Conservation (phyloP, 148 eudicot species). For the Drosera capensis region DNA sequence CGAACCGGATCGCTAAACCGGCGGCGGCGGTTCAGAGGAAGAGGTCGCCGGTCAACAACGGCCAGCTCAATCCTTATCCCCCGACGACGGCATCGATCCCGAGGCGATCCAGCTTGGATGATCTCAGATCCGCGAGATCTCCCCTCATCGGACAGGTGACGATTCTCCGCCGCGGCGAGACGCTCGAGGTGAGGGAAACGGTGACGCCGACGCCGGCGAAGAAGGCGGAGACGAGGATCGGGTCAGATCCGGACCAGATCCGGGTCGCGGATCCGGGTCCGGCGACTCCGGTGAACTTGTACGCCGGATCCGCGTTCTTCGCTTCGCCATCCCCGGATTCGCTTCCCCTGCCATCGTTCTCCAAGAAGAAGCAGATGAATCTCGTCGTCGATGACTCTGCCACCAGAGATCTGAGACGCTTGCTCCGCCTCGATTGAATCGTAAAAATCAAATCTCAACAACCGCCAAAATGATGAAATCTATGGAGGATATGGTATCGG, state of each 20-base stretch:
- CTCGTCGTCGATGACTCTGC: constrained; percentile 33
- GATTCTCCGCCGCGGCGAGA: constrained; percentile 31
- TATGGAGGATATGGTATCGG: too few species aligned
- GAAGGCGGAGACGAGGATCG: constrained; percentile 2
- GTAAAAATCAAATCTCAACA: neutral
- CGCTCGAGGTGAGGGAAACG: constrained; percentile 17
- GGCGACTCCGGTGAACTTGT: constrained; percentile 8
- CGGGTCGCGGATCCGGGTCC: constrained; percentile 8
- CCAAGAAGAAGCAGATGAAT: constrained; percentile 21
- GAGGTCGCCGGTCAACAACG: constrained; percentile 2
- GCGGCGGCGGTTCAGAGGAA: constrained; percentile 3
- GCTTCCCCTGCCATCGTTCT: constrained; percentile 55
- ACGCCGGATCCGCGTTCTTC: constrained; percentile 64
- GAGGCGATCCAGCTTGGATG: constrained; percentile 17
- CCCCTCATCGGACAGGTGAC: constrained; percentile 20
- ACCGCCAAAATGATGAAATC: too few species aligned
- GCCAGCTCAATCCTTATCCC: neutral
- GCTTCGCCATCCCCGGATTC: constrained; percentile 53
- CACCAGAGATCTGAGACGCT: constrained; percentile 43
- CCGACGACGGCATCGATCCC: constrained; percentile 6
- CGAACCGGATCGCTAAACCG: constrained; percentile 6
- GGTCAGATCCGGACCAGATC: constrained; percentile 15
- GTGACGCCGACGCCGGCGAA: constrained; percentile 1
- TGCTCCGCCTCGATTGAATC: constrained; percentile 48
- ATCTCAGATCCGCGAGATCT: constrained; percentile 7